Base-by-base conservation (phyloP, 192 early-diverging fungal species). In the Coemansia sp. region DNA sequence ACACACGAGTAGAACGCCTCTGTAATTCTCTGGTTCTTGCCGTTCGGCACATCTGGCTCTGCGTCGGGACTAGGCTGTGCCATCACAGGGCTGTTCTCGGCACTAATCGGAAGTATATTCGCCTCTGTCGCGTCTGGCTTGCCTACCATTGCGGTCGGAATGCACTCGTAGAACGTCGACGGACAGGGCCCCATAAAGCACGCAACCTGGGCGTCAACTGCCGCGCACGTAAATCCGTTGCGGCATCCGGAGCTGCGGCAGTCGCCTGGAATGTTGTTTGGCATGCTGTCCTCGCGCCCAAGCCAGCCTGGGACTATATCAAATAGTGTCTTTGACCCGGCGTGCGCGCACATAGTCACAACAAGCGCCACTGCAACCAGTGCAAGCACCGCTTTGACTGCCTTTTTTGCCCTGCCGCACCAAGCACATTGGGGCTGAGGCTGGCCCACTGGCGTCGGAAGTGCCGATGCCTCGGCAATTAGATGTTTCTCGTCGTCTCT, bases 101-200 rank as follows among this genome's bases (percentile, higher is more conserved):
- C 52, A 23, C 25, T 29, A 38, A 64, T 29, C 8, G 65, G 56
- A 50, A 60, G 62, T 19, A 67, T 65, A 3, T 59, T 61, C 1
- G 56, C 56, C 32, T 61, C 4, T 2, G 71, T 58, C 4, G 70
- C 65, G 14, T 62, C 69, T 8, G 72, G 62, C 39, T 68, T 65
- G 22, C 64, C 62, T 0, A 67, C 56, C 62, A 57, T 49, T 15
- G 65, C 72, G 0, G 39, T 47, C 4, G 77, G 77, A 19, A 75
- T 56, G 29, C 77, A 80, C 32, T 67, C 58, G 60, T 65, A 80
- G 39, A 70, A 50, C 0, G 41, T 55, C 2, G 65, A 55, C 15
- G 72, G 72, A 37, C 77, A 80, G 2, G 72, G 77, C 49, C 60
- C 58, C 10, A 67, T 41, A 51, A 72, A 68, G 52, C 77, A 80